Conservation (phyloP, 2,329 filamentous ascomycete species). For the Microsporum audouinii region DNA sequence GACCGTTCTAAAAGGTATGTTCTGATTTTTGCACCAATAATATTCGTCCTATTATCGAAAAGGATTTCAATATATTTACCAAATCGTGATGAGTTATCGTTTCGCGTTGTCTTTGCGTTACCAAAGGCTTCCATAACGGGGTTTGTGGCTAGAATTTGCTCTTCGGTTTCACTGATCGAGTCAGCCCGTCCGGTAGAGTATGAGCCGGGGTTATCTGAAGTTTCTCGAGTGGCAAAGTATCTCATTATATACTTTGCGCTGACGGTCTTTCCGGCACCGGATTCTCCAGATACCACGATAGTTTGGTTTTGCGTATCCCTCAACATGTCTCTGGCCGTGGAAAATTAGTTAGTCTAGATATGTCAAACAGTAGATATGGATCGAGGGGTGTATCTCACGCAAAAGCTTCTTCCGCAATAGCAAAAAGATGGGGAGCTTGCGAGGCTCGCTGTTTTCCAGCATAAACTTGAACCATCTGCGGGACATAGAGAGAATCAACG, state of each 20-base stretch:
- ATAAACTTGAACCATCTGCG: slow-evolving; percentile 99
- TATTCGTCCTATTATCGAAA: slow-evolving; percentile 91
- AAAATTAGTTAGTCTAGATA: slow-evolving; percentile 4
- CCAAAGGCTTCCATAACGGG: slow-evolving; percentile 99
- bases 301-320: slow-evolving; percentile 94
- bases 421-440: slow-evolving; percentile 94
- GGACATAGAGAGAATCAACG: slow-evolving; percentile 95
- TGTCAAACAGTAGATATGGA: neutral
- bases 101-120: slow-evolving; percentile 98
- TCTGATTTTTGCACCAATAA: slow-evolving; percentile 93
- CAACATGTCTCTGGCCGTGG: slow-evolving; percentile 68
- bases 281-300: slow-evolving; percentile 97
- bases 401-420: slow-evolving; percentile 97
- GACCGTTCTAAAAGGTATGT: slow-evolving; percentile 93
- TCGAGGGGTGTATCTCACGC: slow-evolving; percentile 48
- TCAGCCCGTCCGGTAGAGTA: slow-evolving; percentile 61
- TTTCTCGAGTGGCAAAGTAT: slow-evolving; percentile 95
- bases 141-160: slow-evolving; percentile 95
- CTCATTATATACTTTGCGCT: slow-evolving; percentile 99
- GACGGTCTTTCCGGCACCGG: slow-evolving; percentile 96
- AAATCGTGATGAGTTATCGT: slow-evolving; percentile 97
- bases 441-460: slow-evolving; percentile 92
- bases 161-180: slow-evolving; percentile 95
- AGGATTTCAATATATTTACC: slow-evolving; percentile 99
- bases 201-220: slow-evolving; percentile 72